Evolutionary conservation across 768 basidiomycete species (phyloP).

Genomic region (Pleurotus djamor): DNA sequence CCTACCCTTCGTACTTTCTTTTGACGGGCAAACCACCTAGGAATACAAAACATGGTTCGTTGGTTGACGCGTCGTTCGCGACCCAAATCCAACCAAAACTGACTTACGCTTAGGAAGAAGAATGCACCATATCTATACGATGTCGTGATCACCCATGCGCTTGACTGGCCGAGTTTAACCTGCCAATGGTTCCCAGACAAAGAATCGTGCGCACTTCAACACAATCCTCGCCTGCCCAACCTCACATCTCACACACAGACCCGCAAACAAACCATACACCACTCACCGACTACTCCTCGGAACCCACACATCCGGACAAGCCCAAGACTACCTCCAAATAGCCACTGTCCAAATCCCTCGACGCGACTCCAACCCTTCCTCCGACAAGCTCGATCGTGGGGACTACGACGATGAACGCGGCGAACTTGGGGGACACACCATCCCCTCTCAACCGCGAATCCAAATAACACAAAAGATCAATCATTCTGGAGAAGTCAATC

Average conservation of each 20-base stretch:
- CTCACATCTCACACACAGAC: conserved; percentile 43
- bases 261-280: conserved; percentile 90
- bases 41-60: conserved; percentile 84
- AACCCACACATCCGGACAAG: conserved; percentile 95
- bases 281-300: conserved; percentile 93
- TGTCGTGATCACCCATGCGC: conserved; percentile 93
- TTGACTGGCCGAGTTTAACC: conserved; percentile 97
- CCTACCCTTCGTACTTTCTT: not conserved
- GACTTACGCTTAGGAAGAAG: conserved; percentile 67
- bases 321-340: conserved; percentile 94
- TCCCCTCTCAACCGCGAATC: conserved; percentile 82
- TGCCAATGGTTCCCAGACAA: conserved; percentile 99
- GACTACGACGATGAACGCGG: conserved; percentile 92
- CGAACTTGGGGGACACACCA: conserved; percentile 90
- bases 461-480: conserved; percentile 93
- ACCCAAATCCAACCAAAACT: not conserved
- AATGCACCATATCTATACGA: conserved; percentile 99
- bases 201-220: conserved; percentile 64
- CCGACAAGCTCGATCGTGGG: conserved; percentile 74
- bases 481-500: conserved; percentile 93
- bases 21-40: conserved; percentile 28
- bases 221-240: not conserved
- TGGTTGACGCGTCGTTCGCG: conserved; percentile 2
- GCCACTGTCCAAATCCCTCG: conserved; percentile 93
- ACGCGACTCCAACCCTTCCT: conserved; percentile 61